phyloP scores from a whole-genome alignment of 176 grass and related monocot genomes.

The Thinopyrum elongatum region DNA sequence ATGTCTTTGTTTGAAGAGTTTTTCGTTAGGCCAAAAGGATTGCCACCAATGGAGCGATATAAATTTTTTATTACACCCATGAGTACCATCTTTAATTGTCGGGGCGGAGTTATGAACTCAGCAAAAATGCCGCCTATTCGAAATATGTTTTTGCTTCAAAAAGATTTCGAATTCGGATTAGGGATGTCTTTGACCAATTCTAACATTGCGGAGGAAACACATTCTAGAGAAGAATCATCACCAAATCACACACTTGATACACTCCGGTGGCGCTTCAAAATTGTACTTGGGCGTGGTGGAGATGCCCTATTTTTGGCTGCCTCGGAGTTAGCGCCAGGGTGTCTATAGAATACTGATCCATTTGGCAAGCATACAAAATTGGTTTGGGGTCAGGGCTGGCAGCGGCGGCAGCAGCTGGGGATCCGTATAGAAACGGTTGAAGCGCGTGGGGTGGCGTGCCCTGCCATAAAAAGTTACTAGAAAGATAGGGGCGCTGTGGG shows the following conservation, averaged over 20 bases:
- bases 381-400: background rate
- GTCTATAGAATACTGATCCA: conserved; percentile 17
- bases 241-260: too few relatives aligned
- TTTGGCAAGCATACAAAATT: conserved; percentile 52
- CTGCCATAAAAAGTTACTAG: conserved; percentile 47
- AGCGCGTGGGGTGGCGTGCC: conserved; percentile 35
- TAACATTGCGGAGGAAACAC: background rate
- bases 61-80: too few relatives aligned
- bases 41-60: too few relatives aligned
- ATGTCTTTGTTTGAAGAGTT: too few relatives aligned
- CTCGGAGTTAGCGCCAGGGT: conserved; percentile 1
- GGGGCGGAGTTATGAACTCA: background rate
- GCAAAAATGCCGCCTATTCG: background rate
- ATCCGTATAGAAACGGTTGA: conserved; percentile 51
- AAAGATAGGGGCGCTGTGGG: conserved; percentile 39
- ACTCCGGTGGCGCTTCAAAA: background rate
- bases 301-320: conserved; percentile 4
- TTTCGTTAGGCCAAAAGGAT: too few relatives aligned
- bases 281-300: background rate
- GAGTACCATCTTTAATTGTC: too few relatives aligned
- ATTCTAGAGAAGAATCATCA: background rate
- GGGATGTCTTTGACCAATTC: too few relatives aligned
- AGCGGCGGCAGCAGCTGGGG: conserved; percentile 19
- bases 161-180: background rate
- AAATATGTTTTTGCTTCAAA: background rate